phyloP scores from a whole-genome alignment of 2,329 filamentous ascomycete genomes.

The Alternaria brassicicola region DNA sequence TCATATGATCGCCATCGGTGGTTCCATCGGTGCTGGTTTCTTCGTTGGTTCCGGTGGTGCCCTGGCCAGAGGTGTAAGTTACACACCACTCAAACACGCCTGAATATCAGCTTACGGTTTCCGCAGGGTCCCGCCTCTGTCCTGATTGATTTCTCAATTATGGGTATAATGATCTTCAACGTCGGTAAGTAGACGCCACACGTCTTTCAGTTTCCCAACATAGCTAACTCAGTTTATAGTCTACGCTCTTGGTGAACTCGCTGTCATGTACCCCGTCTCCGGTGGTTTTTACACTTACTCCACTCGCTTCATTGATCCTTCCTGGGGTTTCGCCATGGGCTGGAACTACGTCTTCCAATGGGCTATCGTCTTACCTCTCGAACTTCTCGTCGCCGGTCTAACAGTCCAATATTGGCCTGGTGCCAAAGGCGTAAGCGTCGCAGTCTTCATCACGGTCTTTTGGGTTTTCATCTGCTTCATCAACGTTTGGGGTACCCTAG shows the following conservation, averaged over 20 bases:
- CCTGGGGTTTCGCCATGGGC: slow-evolving; percentile 50
- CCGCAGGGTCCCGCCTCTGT: slow-evolving; percentile 39
- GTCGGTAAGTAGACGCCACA: slow-evolving; percentile 36
- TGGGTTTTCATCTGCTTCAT: slow-evolving; percentile 46
- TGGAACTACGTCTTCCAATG: slow-evolving; percentile 49
- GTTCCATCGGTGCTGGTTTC: slow-evolving; percentile 67
- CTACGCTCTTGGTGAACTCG: slow-evolving; percentile 59
- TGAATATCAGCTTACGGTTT: slow-evolving; percentile 8
- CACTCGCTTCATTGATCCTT: slow-evolving; percentile 56
- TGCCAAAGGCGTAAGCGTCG: slow-evolving; percentile 23
- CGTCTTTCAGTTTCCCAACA: not conserved
- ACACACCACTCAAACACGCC: too few relatives aligned
- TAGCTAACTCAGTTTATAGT: slow-evolving; percentile 55
- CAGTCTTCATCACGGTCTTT: slow-evolving; percentile 49
- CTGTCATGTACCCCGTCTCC: slow-evolving; percentile 64
- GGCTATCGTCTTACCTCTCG: slow-evolving; percentile 48
- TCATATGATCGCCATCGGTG: slow-evolving; percentile 68
- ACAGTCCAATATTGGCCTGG: slow-evolving; percentile 48
- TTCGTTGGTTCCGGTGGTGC: slow-evolving; percentile 66
- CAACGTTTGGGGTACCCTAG: slow-evolving; percentile 49
- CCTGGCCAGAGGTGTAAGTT: slow-evolving; percentile 58
- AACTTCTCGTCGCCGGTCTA: slow-evolving; percentile 48
- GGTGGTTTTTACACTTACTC: slow-evolving; percentile 60
- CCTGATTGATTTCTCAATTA: slow-evolving; percentile 50
- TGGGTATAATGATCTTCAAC: slow-evolving; percentile 50